Evolutionary conservation across 139 green algal species (phyloP).

Genomic region (Chlamydomonas schloesseri): DNA sequence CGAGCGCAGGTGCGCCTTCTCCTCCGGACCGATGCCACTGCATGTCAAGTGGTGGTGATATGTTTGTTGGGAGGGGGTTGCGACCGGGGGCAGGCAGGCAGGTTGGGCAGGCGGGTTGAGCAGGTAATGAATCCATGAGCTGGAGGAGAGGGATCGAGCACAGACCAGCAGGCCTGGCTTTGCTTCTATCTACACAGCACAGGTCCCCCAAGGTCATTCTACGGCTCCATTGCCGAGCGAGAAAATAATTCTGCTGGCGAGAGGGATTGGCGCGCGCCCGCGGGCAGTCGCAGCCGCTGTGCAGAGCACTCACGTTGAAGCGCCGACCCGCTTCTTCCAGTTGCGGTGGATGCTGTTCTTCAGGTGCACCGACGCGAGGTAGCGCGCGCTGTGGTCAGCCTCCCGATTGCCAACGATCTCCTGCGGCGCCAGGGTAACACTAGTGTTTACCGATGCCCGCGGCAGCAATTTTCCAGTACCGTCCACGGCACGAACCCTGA

Average conservation of each 20-base stretch:
- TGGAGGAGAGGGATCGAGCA: too few relatives aligned
- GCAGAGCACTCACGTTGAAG: too few relatives aligned
- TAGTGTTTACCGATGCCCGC: background rate
- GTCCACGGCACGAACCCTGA: background rate
- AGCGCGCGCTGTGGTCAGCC: slow-evolving; percentile 81
- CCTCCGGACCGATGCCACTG: slow-evolving; percentile 79
- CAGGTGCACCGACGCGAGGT: slow-evolving; percentile 90
- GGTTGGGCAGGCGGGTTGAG: background rate
- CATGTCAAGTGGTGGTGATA: too few relatives aligned
- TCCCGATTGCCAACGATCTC: slow-evolving; percentile 80
- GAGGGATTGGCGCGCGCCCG: too few relatives aligned
- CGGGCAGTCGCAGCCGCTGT: too few relatives aligned
- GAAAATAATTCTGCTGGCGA: too few relatives aligned
- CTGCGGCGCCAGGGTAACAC: slow-evolving; percentile 64
- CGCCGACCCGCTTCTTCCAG: slow-evolving; percentile 78
- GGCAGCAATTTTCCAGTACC: background rate
- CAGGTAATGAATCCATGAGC: too few relatives aligned
- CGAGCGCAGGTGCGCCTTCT: slow-evolving; percentile 84
- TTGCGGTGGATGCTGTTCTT: slow-evolving; percentile 91
- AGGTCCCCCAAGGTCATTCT: too few relatives aligned
- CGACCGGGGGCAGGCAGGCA: background rate
- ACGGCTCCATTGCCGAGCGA: too few relatives aligned
- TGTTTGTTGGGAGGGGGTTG: too few relatives aligned
- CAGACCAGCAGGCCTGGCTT: too few relatives aligned
- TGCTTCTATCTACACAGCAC: too few relatives aligned